These are phyloP conservation scores for Pittosporum tobira DNA, from an alignment of 129 eudicot genomes.

Conservation along the genomic window DNA sequence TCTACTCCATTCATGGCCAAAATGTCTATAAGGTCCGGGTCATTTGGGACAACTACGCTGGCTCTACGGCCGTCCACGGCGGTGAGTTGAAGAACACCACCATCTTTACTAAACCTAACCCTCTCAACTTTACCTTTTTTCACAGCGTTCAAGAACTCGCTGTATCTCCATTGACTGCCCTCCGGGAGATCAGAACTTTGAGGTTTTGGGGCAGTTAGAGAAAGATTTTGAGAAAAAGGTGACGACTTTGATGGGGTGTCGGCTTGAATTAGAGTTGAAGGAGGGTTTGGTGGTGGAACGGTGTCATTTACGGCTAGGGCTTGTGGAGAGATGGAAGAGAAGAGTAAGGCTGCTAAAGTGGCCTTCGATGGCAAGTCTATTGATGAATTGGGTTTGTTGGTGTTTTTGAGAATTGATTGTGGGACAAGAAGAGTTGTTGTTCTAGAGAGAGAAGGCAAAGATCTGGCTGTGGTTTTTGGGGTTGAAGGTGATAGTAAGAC, in stretches of 20 bases:
- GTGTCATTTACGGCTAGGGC: slow-evolving; percentile 49
- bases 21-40: slow-evolving; percentile 86
- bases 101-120: slow-evolving; percentile 83
- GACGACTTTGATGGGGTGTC: slow-evolving; percentile 34
- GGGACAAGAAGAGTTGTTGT: slow-evolving; percentile 38
- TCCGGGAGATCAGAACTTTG: slow-evolving; percentile 69
- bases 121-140: slow-evolving; percentile 94
- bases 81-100: slow-evolving; percentile 65
- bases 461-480: slow-evolving; percentile 41
- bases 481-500: slow-evolving; percentile 55
- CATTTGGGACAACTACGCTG: slow-evolving; percentile 73
- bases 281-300: slow-evolving; percentile 33
- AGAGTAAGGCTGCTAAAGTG: slow-evolving; percentile 53
- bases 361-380: slow-evolving; percentile 38
- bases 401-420: slow-evolving; percentile 18
- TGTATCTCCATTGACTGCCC: slow-evolving; percentile 81
- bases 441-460: slow-evolving; percentile 15
- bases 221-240: slow-evolving; percentile 45
- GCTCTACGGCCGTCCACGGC: slow-evolving; percentile 86
- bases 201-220: slow-evolving; percentile 74
- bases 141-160: slow-evolving; percentile 91
- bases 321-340: slow-evolving; percentile 50
- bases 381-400: slow-evolving; percentile 23
- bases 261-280: slow-evolving; percentile 31
- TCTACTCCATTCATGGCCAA: slow-evolving; percentile 96